phyloP scores from a whole-genome alignment of 129 eudicot genomes.

The Arctium minus region DNA sequence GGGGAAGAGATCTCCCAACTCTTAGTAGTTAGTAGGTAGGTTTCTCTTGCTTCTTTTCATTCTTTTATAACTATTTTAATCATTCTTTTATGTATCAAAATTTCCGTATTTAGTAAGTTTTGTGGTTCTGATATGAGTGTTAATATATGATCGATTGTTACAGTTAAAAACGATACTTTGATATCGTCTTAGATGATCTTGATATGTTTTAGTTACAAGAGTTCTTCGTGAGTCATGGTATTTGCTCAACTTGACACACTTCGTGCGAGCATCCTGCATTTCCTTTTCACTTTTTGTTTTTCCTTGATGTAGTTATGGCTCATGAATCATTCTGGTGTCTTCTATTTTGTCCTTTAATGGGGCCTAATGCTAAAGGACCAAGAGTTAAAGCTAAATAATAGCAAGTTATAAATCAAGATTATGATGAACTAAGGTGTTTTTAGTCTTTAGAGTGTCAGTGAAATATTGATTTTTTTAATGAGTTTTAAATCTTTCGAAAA shows the following conservation, averaged over 20 bases:
- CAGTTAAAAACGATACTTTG: background rate
- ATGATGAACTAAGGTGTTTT: background rate
- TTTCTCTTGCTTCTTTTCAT: background rate
- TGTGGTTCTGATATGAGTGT: background rate
- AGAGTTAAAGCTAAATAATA: background rate
- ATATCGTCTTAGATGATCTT: background rate
- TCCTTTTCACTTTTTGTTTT: background rate
- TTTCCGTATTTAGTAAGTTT: slow-evolving; percentile 9
- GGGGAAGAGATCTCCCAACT: background rate
- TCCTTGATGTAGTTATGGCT: background rate
- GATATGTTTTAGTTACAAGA: background rate
- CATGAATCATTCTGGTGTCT: background rate
- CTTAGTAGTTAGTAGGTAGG: slow-evolving; percentile 4
- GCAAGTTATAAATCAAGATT: background rate
- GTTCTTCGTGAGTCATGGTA: background rate
- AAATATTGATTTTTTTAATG: background rate
- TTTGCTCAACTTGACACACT: background rate
- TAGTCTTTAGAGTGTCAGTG: background rate
- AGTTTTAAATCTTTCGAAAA: background rate
- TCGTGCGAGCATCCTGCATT: background rate
- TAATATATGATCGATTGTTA: background rate
- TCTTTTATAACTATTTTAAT: background rate
- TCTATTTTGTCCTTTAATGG: background rate
- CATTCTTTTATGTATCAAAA: background rate
- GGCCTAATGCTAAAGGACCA: background rate